Percentiles rank a stretch among this genome's conserved stretches.
These are phyloP conservation scores for Auricularia heimuer DNA, from an alignment of 768 basidiomycete species.

Conservation along the genomic window DNA sequence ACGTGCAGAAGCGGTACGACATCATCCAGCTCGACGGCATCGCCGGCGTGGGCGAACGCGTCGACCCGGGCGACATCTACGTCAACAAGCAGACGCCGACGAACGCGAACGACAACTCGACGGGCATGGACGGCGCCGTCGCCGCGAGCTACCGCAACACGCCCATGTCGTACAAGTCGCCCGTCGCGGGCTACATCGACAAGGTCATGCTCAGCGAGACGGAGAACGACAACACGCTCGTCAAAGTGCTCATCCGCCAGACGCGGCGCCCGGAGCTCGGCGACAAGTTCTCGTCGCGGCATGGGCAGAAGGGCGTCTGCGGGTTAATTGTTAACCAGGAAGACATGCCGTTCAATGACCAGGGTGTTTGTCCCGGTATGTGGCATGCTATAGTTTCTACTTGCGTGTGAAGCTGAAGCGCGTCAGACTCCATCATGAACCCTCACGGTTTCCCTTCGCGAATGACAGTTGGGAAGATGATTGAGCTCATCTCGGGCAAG, in stretches of 20 bases:
- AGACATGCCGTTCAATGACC: conserved; percentile 98
- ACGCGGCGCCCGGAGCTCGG: conserved; percentile 93
- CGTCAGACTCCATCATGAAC: conserved; percentile 95
- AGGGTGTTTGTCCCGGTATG: conserved; percentile 85
- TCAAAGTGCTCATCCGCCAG: conserved; percentile 96
- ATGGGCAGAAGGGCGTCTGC: conserved; percentile 98
- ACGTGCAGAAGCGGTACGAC: conserved; percentile 73
- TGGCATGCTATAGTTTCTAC: conserved; percentile 7
- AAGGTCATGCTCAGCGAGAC: conserved; percentile 97
- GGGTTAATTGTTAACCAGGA: conserved; percentile 98
- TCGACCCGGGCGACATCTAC: conserved; percentile 88
- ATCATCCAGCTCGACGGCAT: conserved; percentile 90
- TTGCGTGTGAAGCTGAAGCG: neutral
- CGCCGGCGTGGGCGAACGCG: conserved; percentile 88
- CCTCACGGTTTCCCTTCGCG: conserved; percentile 99
- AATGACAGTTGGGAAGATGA: conserved; percentile 99
- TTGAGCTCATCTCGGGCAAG: conserved; percentile 94
- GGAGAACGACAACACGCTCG: conserved; percentile 89
- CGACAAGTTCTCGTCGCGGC: conserved; percentile 96
- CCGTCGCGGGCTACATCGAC: conserved; percentile 90
- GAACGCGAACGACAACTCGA: conserved; percentile 82
- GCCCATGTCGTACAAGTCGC: conserved; percentile 88
- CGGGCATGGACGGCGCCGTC: conserved; percentile 60
- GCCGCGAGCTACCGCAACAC: conserved; percentile 84
- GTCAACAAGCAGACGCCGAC: conserved; percentile 95